Evolutionary conservation across 768 basidiomycete species (phyloP), one percentile per base, ranked within the genome.

Genomic region (Leccinum disarticulatum): DNA sequence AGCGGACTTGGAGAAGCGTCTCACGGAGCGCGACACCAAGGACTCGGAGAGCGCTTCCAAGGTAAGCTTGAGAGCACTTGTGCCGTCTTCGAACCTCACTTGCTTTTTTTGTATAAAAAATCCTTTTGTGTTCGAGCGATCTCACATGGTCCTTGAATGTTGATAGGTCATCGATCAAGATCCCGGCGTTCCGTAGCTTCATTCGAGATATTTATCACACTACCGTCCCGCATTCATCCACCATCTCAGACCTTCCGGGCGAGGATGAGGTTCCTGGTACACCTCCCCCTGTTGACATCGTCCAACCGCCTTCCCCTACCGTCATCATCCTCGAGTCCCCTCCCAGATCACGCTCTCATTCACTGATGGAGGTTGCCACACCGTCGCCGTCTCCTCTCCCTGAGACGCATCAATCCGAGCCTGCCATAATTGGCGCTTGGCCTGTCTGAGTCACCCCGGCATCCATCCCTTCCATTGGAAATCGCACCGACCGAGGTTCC

Each of bases 281-380:
- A 22, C 63, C 62, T 4, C 52, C 54, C 1, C 51, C 51, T 41
- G 31, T 31, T 4, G 59, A 57, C 51, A 52, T 41, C 4, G 8
- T 43, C 43, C 55, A 59, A 10, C 63, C 58, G 1, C 49, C 57
- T 7, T 65, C 72, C 13, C 69, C 74, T 28, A 38, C 54, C 56
- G 11, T 68, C 46, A 56, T 62, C 46, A 17, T 59, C 56, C 43
- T 55, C n/a, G 62, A 66, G 13, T 55, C 65, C 27, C 62, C 57
- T 33, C 51, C 68, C 38, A 61, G 61, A 33, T 78, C 77, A 2
- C 74, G 76, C 43, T 80, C 80, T 27, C 74, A 73, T 48, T 81
- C 82, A 6, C 80, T 81, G 0, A 81, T 83, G 77, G 80, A 81
- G 19, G 70, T 83, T 4, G 75, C 74, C 13, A 80, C 77, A 25